Evolutionary conservation across 2,329 filamentous ascomycete species (phyloP).

Genomic region (Harringtonia aguacate): DNA sequence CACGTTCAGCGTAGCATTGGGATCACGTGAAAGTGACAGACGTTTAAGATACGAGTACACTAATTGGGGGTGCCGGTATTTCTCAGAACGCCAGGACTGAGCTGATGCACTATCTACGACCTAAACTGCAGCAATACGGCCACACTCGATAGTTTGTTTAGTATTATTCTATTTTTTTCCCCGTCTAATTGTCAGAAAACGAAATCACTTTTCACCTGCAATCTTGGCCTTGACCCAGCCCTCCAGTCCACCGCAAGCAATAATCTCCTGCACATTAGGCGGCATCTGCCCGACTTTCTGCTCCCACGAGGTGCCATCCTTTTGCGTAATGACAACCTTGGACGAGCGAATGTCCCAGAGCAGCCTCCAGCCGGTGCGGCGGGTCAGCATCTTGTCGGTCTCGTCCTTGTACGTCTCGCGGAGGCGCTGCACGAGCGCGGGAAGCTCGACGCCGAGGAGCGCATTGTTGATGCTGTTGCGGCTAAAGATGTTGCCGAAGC

Average conservation of each 20-base stretch:
- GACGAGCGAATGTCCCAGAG: constrained; percentile 69
- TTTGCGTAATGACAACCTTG: constrained; percentile 59
- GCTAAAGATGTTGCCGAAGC: constrained; percentile 75
- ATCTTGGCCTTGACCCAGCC: constrained; percentile 73
- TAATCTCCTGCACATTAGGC: constrained; percentile 72
- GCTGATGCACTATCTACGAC: too few species aligned
- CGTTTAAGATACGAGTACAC: too few species aligned
- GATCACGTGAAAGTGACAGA: too few species aligned
- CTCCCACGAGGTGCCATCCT: constrained; percentile 58
- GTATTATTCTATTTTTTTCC: neutral
- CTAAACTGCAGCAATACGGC: too few species aligned
- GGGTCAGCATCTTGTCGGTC: constrained; percentile 46
- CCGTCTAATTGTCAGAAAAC: neutral
- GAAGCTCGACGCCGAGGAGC: constrained; percentile 61
- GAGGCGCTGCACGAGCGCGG: constrained; percentile 53
- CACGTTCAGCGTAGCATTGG: too few species aligned
- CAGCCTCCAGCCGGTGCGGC: constrained; percentile 74
- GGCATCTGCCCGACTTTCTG: constrained; percentile 52
- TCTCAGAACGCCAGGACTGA: too few species aligned
- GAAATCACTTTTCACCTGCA: constrained; percentile 10
- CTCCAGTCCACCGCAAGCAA: constrained; percentile 66
- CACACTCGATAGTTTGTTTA: too few species aligned
- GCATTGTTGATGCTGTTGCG: constrained; percentile 50
- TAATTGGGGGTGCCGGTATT: too few species aligned
- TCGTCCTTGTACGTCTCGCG: constrained; percentile 42